Evolutionary conservation across 2,329 filamentous ascomycete species (phyloP).

Genomic region (Phyllosticta capitalensis): DNA sequence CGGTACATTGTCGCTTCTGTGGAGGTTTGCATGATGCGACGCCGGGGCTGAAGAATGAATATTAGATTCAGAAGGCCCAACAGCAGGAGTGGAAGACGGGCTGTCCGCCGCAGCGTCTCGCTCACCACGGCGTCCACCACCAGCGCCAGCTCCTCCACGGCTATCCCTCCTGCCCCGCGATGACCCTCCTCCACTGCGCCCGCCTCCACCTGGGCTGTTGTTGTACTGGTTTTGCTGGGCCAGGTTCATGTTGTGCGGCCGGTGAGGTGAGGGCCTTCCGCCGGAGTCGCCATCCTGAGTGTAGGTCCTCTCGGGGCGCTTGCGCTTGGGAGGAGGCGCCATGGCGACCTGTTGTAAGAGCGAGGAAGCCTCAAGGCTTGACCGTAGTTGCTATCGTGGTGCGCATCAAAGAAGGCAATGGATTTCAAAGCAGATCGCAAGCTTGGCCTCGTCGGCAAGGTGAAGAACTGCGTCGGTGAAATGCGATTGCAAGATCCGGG

Average conservation of each 20-base stretch:
- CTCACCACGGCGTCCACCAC: constrained; percentile 6
- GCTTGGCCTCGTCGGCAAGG: neutral
- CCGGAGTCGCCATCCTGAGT: constrained; percentile 28
- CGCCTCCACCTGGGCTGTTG: constrained; percentile 1
- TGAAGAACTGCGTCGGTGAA: neutral
- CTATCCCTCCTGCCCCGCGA: constrained; percentile 16
- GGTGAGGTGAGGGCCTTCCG: constrained; percentile 40
- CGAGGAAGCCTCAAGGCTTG: constrained; percentile 7
- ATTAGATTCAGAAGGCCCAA: constrained; percentile 4
- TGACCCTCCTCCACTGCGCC: constrained; percentile 1
- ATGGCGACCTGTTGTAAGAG: constrained; percentile 24
- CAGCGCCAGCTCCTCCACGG: constrained; percentile 19
- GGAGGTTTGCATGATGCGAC: neutral
- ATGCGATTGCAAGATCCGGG: neutral
- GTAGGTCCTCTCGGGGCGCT: constrained; percentile 40
- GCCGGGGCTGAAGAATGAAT: constrained; percentile 8
- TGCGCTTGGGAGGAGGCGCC: constrained; percentile 48
- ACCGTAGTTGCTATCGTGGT: neutral
- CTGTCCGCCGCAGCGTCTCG: constrained; percentile 5
- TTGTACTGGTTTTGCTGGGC: constrained; percentile 40
- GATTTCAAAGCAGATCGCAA: neutral
- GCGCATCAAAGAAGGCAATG: constrained; percentile 7
- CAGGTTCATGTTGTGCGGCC: constrained; percentile 41
- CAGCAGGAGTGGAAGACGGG: neutral
- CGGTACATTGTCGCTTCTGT: constrained; percentile 1